phyloP scores from a whole-genome alignment of 177 flowering plant genomes.

The Viscum album region DNA sequence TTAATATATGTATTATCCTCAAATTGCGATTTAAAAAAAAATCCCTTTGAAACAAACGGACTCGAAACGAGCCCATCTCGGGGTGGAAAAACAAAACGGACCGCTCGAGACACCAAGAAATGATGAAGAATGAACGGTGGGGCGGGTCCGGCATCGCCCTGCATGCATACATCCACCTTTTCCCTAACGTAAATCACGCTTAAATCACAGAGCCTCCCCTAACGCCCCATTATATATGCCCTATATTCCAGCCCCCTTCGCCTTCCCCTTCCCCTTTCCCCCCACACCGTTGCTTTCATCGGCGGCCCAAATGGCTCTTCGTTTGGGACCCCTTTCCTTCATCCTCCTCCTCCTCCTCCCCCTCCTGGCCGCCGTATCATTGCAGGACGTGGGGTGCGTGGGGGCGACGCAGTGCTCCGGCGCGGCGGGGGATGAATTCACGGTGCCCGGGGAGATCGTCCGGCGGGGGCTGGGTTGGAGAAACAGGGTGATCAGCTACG shows the following conservation, averaged over 20 bases:
- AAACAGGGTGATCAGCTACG: conserved; percentile 16
- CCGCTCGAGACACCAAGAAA: no score
- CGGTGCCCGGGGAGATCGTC: neutral
- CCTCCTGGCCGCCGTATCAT: neutral
- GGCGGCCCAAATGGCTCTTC: neutral
- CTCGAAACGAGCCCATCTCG: no score
- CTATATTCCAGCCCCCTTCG: neutral
- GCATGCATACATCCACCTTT: neutral
- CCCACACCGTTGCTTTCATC: neutral
- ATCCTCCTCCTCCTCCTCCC: neutral
- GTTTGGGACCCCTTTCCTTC: neutral
- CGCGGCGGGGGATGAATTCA: neutral
- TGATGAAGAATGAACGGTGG: no score
- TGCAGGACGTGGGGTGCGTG: neutral
- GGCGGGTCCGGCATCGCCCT: no score
- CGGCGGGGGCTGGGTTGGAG: neutral
- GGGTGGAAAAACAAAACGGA: no score
- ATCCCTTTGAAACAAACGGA: no score
- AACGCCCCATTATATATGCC: neutral
- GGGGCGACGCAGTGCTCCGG: neutral
- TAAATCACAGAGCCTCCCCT: neutral
- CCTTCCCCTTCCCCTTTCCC: neutral
- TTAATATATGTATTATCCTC: no score
- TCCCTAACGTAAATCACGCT: neutral
- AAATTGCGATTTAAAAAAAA: no score